A percentile compares a stretch with the other conserved stretches of the same genome.
phyloP scores from a whole-genome alignment of 805 yeast species.

The Myxozyma geophila region DNA sequence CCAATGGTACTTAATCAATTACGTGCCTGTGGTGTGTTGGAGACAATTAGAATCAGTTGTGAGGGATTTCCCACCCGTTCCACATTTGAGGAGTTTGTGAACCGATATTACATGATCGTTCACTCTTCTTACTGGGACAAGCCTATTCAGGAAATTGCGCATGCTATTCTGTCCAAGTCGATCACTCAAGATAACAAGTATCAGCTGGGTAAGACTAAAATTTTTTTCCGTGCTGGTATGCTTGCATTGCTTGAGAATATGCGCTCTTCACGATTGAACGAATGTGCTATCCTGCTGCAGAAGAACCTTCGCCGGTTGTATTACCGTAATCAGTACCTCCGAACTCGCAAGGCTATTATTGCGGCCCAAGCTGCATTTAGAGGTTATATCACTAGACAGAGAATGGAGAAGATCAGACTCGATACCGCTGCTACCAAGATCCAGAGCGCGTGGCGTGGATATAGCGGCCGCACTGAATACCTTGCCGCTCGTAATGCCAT shows the following conservation, averaged over 20 bases:
- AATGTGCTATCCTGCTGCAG: conserved; percentile 83
- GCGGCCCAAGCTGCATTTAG: conserved; percentile 64
- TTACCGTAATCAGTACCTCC: conserved; percentile 65
- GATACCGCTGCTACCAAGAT: conserved; percentile 66
- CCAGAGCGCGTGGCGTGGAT: conserved; percentile 63
- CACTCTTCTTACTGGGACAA: conserved; percentile 70
- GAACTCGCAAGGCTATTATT: conserved; percentile 58
- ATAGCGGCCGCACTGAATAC: conserved; percentile 56
- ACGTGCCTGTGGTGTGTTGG: conserved; percentile 98
- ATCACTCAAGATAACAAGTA: conserved; percentile 69
- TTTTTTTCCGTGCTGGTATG: conserved; percentile 96
- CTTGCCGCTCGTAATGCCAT: conserved; percentile 58
- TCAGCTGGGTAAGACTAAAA: conserved; percentile 90
- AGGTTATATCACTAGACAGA: conserved; percentile 64
- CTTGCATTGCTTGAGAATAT: conserved; percentile 86
- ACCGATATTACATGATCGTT: conserved; percentile 82
- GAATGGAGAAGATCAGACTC: conserved; percentile 56
- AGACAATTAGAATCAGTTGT: conserved; percentile 93
- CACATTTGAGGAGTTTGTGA: conserved; percentile 91
- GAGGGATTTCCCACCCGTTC: conserved; percentile 98
- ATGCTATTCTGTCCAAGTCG: conserved; percentile 65
- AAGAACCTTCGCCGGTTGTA: conserved; percentile 71
- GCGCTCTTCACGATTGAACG: conserved; percentile 75
- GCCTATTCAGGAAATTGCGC: conserved; percentile 62
- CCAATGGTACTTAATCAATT: conserved; percentile 93